Base-by-base conservation (phyloP, 768 basidiomycete species). In the Roridomyces roridus region DNA sequence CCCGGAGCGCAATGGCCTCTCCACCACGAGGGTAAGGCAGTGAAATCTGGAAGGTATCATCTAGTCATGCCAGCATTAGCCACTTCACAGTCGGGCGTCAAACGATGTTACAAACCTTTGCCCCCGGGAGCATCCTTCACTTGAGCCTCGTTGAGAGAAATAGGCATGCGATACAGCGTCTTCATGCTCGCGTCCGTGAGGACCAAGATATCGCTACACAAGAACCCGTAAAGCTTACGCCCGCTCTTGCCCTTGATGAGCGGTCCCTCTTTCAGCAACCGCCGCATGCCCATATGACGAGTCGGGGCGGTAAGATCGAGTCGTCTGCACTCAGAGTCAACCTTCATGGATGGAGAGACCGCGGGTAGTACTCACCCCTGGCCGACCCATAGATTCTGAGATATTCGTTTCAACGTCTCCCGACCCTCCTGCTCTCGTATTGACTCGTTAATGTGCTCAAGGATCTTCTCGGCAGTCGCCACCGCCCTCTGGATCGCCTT, bases 261-360 rank as follows among this genome's bases (percentile, higher is more conserved):
- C 3, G 78, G 57, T 0, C 95, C 94, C 67, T 98, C 91, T 59
- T 86, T 91, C 28, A 97, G 56, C 10, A 99, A 79, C 64, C 78
- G 82, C 17, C 96, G 80, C n/a, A 82, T 74, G 1, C 95, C 96
- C 77, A 96, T 86, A 56, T 87, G 80, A 0, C 92, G 85, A 6
- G 96, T 98, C 0, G 92, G 89, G 0, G 89, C 92, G 0, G 93
- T 95, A n/a, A 98, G 75, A 68, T 98, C 94, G 20, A 97, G 84
- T 17, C 89, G 87, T 6, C 88, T 88, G 51, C n/a, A 8, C 31
- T 12, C 34, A 31, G 23, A 46, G 47, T 51, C 25, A 53, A 26
- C 21, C 39, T 18, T 31, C 25, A 49, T 37, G 26, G 39, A 14
- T 34, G 24, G 11, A 18, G 36, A 51, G 45, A 15, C 15, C n/a